Evolutionary conservation across 768 basidiomycete genomes (phyloP).

Genomic region (Pulveroboletus sp.): DNA sequence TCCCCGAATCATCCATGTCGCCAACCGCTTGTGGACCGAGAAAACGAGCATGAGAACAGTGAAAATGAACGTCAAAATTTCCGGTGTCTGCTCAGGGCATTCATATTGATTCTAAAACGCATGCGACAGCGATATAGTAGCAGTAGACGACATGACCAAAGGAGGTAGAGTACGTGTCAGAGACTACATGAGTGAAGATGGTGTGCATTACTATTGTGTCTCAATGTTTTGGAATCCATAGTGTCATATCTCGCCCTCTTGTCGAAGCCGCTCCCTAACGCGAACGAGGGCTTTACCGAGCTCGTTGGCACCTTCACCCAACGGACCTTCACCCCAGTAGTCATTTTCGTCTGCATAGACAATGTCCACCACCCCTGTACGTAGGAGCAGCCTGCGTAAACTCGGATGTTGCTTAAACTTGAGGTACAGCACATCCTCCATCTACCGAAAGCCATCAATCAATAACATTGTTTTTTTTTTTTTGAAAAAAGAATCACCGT

Average conservation of each 20-base stretch:
- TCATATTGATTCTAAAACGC: background rate
- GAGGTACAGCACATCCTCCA: slow-evolving; percentile 60
- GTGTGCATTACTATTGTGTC: background rate
- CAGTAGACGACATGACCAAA: background rate
- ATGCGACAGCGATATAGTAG: background rate
- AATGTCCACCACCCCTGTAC: slow-evolving; percentile 47
- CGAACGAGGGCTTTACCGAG: slow-evolving; percentile 57
- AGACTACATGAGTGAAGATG: background rate
- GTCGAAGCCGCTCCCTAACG: slow-evolving; percentile 46
- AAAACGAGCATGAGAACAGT: slow-evolving; percentile 15
- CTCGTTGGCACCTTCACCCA: slow-evolving; percentile 51
- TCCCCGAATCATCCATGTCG: too few relatives aligned
- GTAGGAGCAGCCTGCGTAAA: slow-evolving; percentile 49
- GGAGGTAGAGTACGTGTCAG: background rate
- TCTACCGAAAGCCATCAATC: slow-evolving; percentile 33
- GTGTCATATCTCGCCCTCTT: slow-evolving; percentile 22
- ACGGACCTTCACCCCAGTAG: slow-evolving; percentile 64
- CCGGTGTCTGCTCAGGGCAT: too few relatives aligned
- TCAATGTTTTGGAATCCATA: background rate
- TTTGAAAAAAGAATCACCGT: slow-evolving; percentile 32
- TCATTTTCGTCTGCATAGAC: slow-evolving; percentile 53
- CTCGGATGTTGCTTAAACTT: slow-evolving; percentile 72
- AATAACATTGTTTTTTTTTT: background rate
- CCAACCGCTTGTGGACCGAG: slow-evolving; percentile 1
- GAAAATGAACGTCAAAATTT: background rate